These are phyloP conservation scores for Lepraria neglecta DNA, from an alignment of 495 filamentous ascomycete species.

Conservation along the genomic window DNA sequence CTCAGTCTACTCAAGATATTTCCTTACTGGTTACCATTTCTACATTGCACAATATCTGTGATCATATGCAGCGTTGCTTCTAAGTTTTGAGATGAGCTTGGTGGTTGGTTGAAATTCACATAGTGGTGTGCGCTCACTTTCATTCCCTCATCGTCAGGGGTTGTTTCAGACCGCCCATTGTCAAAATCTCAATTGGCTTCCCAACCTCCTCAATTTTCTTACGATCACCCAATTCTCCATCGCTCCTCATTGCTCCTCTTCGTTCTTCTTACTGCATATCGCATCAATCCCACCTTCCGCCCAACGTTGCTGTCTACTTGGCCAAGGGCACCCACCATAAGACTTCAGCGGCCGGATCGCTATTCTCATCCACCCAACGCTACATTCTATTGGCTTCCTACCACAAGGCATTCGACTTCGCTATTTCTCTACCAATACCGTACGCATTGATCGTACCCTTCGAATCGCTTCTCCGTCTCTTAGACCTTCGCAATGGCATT, in stretches of 20 bases:
- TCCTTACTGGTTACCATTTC: not conserved
- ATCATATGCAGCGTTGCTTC: no score
- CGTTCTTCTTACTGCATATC: not conserved
- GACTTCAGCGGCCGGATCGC: not conserved
- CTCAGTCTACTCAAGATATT: not conserved
- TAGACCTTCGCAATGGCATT: conserved; percentile 9
- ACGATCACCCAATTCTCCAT: not conserved
- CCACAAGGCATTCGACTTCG: not conserved
- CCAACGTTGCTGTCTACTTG: not conserved
- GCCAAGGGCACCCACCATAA: not conserved
- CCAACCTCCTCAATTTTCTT: conserved; percentile 11
- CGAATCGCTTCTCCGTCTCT: not conserved
- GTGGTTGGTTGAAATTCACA: not conserved
- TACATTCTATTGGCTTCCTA: not conserved
- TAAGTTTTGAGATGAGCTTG: not conserved
- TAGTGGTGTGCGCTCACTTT: not conserved
- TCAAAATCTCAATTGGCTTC: not conserved
- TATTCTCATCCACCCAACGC: not conserved
- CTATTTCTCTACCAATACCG: no score
- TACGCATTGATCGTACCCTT: no score
- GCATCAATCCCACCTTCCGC: not conserved
- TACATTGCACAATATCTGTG: not conserved
- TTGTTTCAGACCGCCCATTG: conserved; percentile 2
- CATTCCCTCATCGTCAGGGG: conserved; percentile 6
- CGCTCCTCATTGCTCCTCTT: conserved; percentile 1